Evolutionary conservation across 2,329 filamentous ascomycete species (phyloP).

Genomic region (Nannizzia gypsea): DNA sequence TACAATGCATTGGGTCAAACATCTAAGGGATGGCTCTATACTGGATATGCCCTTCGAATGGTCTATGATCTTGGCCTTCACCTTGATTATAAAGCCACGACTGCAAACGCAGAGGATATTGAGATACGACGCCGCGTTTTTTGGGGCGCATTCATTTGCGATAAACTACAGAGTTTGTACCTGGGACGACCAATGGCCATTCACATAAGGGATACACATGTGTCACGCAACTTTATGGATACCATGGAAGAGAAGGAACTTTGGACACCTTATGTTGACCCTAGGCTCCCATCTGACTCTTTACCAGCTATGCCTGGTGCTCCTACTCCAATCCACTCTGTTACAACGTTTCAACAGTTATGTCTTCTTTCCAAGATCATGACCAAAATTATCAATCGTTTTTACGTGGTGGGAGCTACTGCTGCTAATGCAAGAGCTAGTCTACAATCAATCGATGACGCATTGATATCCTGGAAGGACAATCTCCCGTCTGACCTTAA

Average conservation of each 20-base stretch:
- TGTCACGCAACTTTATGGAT: constrained; percentile 23
- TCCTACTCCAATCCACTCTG: constrained; percentile 21
- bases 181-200: constrained; percentile 41
- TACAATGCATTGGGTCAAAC: constrained; percentile 18
- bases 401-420: constrained; percentile 24
- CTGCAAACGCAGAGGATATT: constrained; percentile 19
- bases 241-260: constrained; percentile 22
- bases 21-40: constrained; percentile 30
- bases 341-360: constrained; percentile 28
- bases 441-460: constrained; percentile 21
- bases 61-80: constrained; percentile 32
- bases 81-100: constrained; percentile 24
- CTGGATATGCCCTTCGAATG: constrained; percentile 33
- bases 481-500: constrained; percentile 20
- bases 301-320: constrained; percentile 4
- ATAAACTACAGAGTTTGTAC: constrained; percentile 46
- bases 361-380: constrained; percentile 28
- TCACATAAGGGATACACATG: constrained; percentile 19
- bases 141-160: constrained; percentile 28
- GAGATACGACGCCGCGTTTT: constrained; percentile 25
- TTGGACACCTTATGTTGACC: constrained; percentile 18
- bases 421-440: constrained; percentile 18
- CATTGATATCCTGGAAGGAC: constrained; percentile 19
- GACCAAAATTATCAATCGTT: constrained; percentile 27
- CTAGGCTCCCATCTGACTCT: constrained; percentile 7